phyloP scores from a whole-genome alignment of 2,329 filamentous ascomycete species.

The Volutella citrinella region DNA sequence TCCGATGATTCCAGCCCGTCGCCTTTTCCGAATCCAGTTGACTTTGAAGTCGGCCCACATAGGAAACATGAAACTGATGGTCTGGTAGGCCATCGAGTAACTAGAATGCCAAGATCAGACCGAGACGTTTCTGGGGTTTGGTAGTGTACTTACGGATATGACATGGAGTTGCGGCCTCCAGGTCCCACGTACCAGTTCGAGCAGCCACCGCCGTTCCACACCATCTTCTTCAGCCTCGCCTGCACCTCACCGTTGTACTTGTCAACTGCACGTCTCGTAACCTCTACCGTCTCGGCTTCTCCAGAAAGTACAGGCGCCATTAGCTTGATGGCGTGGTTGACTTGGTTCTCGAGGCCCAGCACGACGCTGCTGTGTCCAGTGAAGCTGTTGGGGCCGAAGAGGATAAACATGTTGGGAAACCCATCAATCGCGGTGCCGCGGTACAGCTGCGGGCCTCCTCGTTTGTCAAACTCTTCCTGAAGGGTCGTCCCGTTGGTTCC shows the following conservation, averaged over 20 bases:
- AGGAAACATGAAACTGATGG: background rate
- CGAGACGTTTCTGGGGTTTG: background rate
- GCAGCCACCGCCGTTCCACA: background rate
- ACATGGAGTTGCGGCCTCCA: background rate
- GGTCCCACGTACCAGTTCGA: background rate
- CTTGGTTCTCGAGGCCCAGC: background rate
- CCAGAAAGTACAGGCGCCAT: background rate
- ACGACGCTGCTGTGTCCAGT: slow-evolving; percentile 1
- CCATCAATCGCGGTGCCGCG: background rate
- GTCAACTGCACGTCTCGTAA: background rate
- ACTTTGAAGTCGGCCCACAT: background rate
- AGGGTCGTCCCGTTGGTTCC: background rate
- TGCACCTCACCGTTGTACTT: background rate
- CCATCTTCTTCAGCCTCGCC: background rate
- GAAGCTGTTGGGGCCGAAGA: slow-evolving; percentile 1
- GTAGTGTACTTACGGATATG: background rate
- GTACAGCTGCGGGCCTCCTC: background rate
- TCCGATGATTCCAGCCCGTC: background rate
- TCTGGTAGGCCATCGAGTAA: slow-evolving; percentile 1
- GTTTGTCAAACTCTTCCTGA: too few relatives aligned
- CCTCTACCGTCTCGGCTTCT: background rate
- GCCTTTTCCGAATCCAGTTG: background rate
- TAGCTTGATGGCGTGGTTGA: background rate
- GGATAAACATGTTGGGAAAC: background rate
- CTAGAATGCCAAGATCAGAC: background rate